Conservation (phyloP, 2,329 filamentous ascomycete species). For the Aspergillus vadensis region DNA sequence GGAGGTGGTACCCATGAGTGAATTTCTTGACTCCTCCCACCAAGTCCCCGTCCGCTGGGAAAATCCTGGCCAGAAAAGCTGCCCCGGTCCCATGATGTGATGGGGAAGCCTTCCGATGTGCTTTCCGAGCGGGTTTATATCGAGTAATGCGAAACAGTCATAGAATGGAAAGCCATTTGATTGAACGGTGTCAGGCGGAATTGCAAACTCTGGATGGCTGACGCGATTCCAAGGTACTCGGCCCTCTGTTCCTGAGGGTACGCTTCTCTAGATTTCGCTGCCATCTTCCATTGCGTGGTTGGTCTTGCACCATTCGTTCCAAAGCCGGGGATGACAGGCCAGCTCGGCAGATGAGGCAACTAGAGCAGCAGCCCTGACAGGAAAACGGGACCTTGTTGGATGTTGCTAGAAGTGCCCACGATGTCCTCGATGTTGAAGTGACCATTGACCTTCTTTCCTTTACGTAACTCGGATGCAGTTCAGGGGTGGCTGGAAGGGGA, state of each 20-base stretch:
- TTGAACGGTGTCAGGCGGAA: constrained; percentile 1
- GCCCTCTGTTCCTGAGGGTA: background rate
- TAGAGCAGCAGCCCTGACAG: background rate
- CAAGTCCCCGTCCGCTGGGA: background rate
- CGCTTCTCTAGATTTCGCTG: background rate
- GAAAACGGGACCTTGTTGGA: background rate
- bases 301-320: background rate
- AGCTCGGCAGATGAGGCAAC: constrained; percentile 9
- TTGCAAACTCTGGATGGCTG: constrained; percentile 6
- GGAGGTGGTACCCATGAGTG: background rate
- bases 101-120: constrained; percentile 13
- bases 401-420: constrained; percentile 19
- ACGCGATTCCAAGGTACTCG: constrained; percentile 6
- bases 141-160: constrained; percentile 25
- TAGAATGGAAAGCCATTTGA: constrained; percentile 6
- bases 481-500: constrained; percentile 1
- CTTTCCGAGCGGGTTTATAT: constrained; percentile 19
- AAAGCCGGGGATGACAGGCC: constrained; percentile 6
- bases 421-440: constrained; percentile 2
- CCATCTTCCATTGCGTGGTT: background rate
- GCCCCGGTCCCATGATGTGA: constrained; percentile 4
- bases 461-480: constrained; percentile 44
- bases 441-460: constrained; percentile 34
- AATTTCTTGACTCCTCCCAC: constrained; percentile 3
- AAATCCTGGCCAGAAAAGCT: constrained; percentile 3